phyloP scores from a whole-genome alignment of 768 basidiomycete species.

The Krasilnikovozyma curviuscula region DNA sequence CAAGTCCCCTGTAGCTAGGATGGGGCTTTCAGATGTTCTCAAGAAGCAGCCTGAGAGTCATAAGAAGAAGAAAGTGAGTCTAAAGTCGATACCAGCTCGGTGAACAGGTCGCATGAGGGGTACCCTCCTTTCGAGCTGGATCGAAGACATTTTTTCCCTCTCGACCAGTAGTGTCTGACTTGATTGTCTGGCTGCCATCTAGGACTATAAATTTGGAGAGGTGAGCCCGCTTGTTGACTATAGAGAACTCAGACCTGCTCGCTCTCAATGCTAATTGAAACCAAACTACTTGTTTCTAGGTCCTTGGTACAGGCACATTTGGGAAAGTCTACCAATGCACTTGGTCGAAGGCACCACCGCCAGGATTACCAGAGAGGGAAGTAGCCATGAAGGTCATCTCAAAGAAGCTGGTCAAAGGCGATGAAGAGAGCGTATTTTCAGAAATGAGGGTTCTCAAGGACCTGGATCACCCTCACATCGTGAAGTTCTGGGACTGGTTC shows the following conservation, averaged over 20 bases:
- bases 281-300: not conserved
- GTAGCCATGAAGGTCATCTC: conserved; percentile 53
- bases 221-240: not conserved
- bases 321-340: conserved; percentile 43
- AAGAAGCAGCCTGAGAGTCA: conserved; percentile 1
- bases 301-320: not conserved
- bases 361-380: conserved; percentile 15
- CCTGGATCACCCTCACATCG: conserved; percentile 78
- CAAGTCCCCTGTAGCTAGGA: no score
- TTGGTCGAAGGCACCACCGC: conserved; percentile 23
- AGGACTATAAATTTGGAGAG: conserved; percentile 6
- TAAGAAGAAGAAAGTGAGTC: conserved; percentile 7
- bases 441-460: conserved; percentile 79
- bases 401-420: conserved; percentile 82
- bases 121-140: no score
- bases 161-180: no score
- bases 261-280: not conserved
- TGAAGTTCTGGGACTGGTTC: conserved; percentile 93
- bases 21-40: no score
- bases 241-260: not conserved
- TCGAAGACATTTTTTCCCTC: no score
- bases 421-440: conserved; percentile 64
- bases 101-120: no score
- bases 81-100: no score
- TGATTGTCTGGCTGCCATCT: no score